Base-by-base conservation (phyloP, 2,329 filamentous ascomycete genomes). In the Alternaria sp. region DNA sequence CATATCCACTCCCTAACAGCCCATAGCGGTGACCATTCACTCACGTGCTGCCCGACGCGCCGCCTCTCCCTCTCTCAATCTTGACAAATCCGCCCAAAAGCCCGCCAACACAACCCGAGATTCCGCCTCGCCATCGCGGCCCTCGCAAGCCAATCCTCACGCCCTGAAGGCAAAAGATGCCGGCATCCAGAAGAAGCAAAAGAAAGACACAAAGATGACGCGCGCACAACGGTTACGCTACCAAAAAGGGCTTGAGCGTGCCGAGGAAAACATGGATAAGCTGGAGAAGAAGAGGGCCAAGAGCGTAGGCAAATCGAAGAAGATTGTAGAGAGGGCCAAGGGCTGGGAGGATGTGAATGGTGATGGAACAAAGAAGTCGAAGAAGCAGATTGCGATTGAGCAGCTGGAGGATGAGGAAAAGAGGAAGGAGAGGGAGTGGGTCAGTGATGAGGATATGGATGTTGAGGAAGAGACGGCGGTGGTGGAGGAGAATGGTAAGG, bases 31-130 rank as follows among this genome's bases (percentile, higher is more conserved):
- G 40, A 92, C 90, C 5, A 79, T 88, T 59, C 90, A 90, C 81
- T 94, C 92, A 54, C 90, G 92, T 66, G 90, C 90, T 60, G 90
- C 90, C 41, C 87, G 91, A 73, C 88, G 92, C 66, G 91, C 89
- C 48, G 87, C 87, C 16, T 91, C 90, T 4, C 89, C 90, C 27
- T 84, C 88, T 71, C 89, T 92, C 78, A 81, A 91, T 79, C 86
- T 87, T 44, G 89, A 92, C 83, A 91, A 91, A 79, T 90, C 89
- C 7, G 83, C 92, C 22, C 90, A 90, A 74, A 52, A 55, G 22
- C 59, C 62, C 16, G 32, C 57, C 22, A 81, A 87, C 60, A 81
- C 71, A 49, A 70, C 72, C 9, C 68, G 71, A 12, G 70, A 73
- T 54, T 74, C 76, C 6, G 66, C 73, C 14, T 74, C 70, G 5